Conservation (phyloP, 2,329 filamentous ascomycete species). For the Fusarium sp. region DNA sequence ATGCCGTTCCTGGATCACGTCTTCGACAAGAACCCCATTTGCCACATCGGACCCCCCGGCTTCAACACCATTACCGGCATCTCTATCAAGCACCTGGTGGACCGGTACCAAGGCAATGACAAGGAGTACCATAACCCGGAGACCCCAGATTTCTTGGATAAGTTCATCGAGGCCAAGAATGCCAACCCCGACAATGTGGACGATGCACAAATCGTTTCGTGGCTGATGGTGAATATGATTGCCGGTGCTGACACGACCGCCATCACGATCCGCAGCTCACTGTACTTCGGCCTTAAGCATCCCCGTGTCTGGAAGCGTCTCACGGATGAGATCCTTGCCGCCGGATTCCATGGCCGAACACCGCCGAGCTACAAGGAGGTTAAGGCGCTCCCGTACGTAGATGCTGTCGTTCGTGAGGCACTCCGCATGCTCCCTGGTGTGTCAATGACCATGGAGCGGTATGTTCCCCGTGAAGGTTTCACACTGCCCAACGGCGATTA, state of each 20-base stretch:
- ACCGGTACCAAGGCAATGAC: constrained; percentile 50
- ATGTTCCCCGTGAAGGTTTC: constrained; percentile 58
- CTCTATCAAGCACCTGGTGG: constrained; percentile 48
- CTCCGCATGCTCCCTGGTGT: constrained; percentile 62
- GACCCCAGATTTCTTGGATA: constrained; percentile 57
- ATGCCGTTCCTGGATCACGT: constrained; percentile 53
- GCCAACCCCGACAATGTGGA: constrained; percentile 53
- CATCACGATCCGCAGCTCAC: constrained; percentile 42
- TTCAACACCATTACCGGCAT: constrained; percentile 51
- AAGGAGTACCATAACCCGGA: constrained; percentile 44
- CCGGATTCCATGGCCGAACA: constrained; percentile 8
- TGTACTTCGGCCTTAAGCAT: constrained; percentile 45
- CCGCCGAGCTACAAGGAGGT: constrained; percentile 36
- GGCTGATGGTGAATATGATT: constrained; percentile 52
- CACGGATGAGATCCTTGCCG: constrained; percentile 30
- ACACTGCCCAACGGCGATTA: constrained; percentile 50
- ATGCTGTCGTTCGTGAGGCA: constrained; percentile 64
- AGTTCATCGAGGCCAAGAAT: constrained; percentile 58
- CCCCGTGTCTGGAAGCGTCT: constrained; percentile 37
- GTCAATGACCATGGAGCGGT: constrained; percentile 61
- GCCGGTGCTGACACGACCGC: constrained; percentile 47
- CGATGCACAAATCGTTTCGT: constrained; percentile 55
- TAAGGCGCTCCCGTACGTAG: constrained; percentile 35
- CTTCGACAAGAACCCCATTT: constrained; percentile 59
- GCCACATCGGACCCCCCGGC: constrained; percentile 52